Evolutionary conservation across 73 alveolate species (phyloP), one percentile per base, ranked within the genome.

Genomic region (Breviolum minutum): DNA sequence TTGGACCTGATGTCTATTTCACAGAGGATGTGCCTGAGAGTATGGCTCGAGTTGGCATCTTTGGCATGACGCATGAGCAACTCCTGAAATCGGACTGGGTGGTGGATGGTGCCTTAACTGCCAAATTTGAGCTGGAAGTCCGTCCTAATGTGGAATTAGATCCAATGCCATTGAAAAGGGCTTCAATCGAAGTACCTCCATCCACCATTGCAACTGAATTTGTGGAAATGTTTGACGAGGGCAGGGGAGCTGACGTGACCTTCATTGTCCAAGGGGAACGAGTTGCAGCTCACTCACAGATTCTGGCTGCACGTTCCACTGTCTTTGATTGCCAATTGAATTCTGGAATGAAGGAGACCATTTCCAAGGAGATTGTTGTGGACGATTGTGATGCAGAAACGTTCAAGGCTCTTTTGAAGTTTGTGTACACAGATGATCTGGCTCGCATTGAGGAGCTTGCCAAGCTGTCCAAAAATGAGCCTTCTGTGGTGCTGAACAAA

Each of bases 131-230:
- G 63, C 63, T 88, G 70, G 95, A 87, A 29, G 91, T 88, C 71
- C 95, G 95, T 12, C 95, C 95, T 86, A 88, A 88, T 60, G 95
- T 88, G 95, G 95, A 88, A 60, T 27, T 88, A 61, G 95, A 88
- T 32, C 95, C 95, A 13, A 66, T 88, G 95, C 95, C 95, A 12
- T 76, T 88, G 68, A 69, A 71, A 27, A 27, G 79, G 91, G 91
- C 91, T 73, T 82, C 91, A 69, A 82, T 82, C 54, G 91, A 82
- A 54, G 73, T 82, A 8, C 91, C 91, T 5, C 60, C 71, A 14
- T 24, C 91, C 32, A 82, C 91, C 73, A 54, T 82, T 17, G 91
- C 91, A 7, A 30, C 69, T 7, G 91, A 82, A 22, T 60, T 82
- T 22, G 1, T 24, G 24, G 19, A 22, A 40, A 54, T 82, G 91